These are phyloP conservation scores for Mimosa pudica DNA, from an alignment of 306 rosid genomes.

Conservation along the genomic window DNA sequence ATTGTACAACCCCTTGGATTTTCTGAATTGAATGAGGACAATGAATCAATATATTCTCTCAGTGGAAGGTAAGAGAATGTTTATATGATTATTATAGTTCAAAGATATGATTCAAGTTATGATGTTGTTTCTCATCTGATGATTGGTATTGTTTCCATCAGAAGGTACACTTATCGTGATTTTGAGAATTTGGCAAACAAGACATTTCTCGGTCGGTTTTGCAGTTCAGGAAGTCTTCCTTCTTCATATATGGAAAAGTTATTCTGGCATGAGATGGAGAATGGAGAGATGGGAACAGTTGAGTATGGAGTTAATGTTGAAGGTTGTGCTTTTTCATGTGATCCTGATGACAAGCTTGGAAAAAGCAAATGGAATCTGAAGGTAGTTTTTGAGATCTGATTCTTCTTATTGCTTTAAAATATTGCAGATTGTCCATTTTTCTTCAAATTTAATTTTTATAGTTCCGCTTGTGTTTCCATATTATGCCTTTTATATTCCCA, in stretches of 20 bases:
- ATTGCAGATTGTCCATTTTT: neutral
- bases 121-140: neutral
- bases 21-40: constrained; percentile 34
- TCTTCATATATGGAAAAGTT: constrained; percentile 40
- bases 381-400: constrained; percentile 27
- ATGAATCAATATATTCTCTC: constrained; percentile 9
- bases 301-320: constrained; percentile 50
- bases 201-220: constrained; percentile 30
- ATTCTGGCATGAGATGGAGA: constrained; percentile 46
- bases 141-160: constrained; percentile 14
- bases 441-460: neutral
- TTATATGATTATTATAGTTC: neutral
- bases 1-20: constrained; percentile 45
- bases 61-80: constrained; percentile 40
- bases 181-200: constrained; percentile 40
- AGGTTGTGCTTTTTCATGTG: constrained; percentile 50
- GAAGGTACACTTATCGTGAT: constrained; percentile 42
- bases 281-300: constrained; percentile 33
- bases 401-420: neutral
- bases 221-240: constrained; percentile 30
- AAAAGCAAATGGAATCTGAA: constrained; percentile 50
- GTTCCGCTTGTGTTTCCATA: neutral
- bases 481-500: neutral
- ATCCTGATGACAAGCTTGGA: constrained; percentile 43
- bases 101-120: neutral